phyloP scores from a whole-genome alignment of 1,284 basidiomycete genomes.

The Ustilago sp. region DNA sequence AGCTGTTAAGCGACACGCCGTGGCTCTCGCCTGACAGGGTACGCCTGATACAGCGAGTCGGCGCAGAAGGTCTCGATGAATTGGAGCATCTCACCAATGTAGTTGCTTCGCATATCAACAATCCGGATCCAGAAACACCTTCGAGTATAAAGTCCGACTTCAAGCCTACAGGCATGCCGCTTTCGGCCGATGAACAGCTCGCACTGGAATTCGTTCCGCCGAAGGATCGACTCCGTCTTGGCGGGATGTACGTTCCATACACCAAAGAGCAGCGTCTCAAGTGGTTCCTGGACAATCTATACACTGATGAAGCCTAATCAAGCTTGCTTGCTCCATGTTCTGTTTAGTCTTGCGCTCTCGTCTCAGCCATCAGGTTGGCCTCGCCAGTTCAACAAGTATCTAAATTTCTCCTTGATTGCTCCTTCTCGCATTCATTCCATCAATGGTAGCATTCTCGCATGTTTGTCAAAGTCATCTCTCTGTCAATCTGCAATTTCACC shows the following conservation, averaged over 20 bases:
- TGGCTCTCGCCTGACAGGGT: not conserved
- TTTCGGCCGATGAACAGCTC: conserved; percentile 11
- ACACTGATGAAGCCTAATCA: conserved; percentile 33
- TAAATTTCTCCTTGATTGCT: no score
- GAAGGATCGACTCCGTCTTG: conserved; percentile 24
- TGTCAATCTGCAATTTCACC: not conserved
- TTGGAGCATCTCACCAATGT: not conserved
- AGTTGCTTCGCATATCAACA: not conserved
- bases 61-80: not conserved
- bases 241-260: conserved; percentile 46
- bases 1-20: conserved; percentile 12
- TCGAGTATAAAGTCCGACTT: not conserved
- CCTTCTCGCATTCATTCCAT: no score
- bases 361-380: no score
- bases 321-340: not conserved
- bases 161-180: not conserved
- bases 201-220: conserved; percentile 26
- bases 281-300: conserved; percentile 47
- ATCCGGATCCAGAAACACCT: not conserved
- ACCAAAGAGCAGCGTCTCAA: conserved; percentile 39
- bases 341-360: no score
- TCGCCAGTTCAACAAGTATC: no score
- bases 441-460: not conserved
- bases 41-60: conserved; percentile 6
- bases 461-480: not conserved